phyloP scores from a whole-genome alignment of 495 filamentous ascomycete species.

The Hypoxylon lienhwacheense region DNA sequence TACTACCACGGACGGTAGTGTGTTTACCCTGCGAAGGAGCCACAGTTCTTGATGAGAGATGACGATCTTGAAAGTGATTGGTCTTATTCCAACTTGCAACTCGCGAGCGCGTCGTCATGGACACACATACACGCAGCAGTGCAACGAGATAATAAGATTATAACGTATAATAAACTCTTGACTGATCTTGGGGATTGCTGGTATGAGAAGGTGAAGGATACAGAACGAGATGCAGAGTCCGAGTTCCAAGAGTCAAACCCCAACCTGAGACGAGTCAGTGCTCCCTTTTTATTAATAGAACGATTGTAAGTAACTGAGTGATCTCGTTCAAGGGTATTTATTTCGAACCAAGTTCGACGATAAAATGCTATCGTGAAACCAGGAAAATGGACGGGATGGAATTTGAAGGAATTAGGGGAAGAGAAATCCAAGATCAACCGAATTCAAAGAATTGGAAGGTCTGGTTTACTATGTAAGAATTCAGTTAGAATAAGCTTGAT shows the following conservation, averaged over 20 bases:
- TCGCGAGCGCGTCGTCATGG: conserved; percentile 13
- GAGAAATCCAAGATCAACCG: conserved; percentile 4
- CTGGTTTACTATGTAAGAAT: too few relatives aligned
- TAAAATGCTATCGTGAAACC: conserved; percentile 3
- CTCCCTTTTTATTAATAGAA: conserved; percentile 31
- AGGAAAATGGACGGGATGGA: conserved; percentile 13
- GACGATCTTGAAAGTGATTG: conserved; percentile 4
- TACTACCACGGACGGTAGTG: conserved; percentile 18
- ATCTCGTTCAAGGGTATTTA: conserved; percentile 18
- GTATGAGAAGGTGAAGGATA: too few relatives aligned
- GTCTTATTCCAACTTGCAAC: not conserved
- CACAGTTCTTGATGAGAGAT: conserved; percentile 13
- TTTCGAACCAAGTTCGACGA: conserved; percentile 11
- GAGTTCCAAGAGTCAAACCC: conserved; percentile 4
- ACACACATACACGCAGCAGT: too few relatives aligned
- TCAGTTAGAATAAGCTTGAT: too few relatives aligned
- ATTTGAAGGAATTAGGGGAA: conserved; percentile 14
- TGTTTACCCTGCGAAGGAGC: conserved; percentile 7
- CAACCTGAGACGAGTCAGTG: conserved; percentile 6
- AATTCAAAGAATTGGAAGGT: too few relatives aligned
- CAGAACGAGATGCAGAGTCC: not conserved
- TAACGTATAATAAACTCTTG: not conserved
- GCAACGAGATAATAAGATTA: too few relatives aligned
- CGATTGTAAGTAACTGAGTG: too few relatives aligned
- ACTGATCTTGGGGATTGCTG: not conserved